Evolutionary conservation across 164 flowering plant genomes (phyloP), one percentile per base, ranked within the genome.

Genomic region (Vitis cinerea): DNA sequence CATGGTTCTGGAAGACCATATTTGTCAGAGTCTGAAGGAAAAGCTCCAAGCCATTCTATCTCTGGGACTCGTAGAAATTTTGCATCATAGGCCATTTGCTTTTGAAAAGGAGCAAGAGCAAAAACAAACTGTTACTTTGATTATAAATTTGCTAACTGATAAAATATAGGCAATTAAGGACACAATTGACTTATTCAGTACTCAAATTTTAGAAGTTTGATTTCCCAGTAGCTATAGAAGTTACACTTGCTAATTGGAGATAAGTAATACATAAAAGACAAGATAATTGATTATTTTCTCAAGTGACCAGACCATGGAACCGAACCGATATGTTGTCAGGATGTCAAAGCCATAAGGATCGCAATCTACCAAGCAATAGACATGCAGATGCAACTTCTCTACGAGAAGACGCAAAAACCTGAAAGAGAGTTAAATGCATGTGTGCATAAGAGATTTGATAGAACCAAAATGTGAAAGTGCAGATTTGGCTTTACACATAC

Each of bases 301-400:
- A 59, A 64, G 16, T 60, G 61, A 54, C 55, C 83, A 77, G 68
- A 96, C 98, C 97, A 93, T 86, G 37, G 99, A 93, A 72, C 99
- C 97, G 79, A 96, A 96, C 3, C 95, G 85, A 77, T 88, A 96
- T 15, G 97, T 93, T 31, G 89, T 73, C 70, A 96, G 76, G 72
- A 96, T 95, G 82, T 95, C 99, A 76, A 95, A 89, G 64, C 99
- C 99, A 78, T 90, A 93, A 30, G 98, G 98, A 80, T 96, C 98
- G 80, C 97, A 96, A 75, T 93, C 98, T 14, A 96, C 95, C 81
- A 96, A 76, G 81, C 99, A 91, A 77, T 85, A 93, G 52, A 70
- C 85, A 66, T 97, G 95, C 72, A 96, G 71, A 54, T 27, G 27
- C 72, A 96, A 73, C 59, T 74, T 82, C 68, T 86, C 90, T 12